Evolutionary conservation across 305 asterid genomes (phyloP).

Genomic region (Striga hermonthica): DNA sequence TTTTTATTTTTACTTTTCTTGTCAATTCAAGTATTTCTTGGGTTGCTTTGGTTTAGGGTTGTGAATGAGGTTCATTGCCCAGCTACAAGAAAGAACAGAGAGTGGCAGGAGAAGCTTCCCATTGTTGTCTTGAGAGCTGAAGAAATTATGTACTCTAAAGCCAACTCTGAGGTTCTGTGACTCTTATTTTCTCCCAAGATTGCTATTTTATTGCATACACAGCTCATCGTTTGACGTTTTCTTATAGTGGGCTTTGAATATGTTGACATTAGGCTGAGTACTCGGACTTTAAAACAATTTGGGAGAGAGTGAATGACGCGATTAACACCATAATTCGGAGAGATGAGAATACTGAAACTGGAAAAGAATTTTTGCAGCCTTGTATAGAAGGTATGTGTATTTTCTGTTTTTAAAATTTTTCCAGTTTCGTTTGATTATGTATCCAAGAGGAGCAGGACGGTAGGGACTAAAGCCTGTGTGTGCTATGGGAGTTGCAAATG

Average conservation of each 20-base stretch:
- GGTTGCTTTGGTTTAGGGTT: conserved; percentile 50
- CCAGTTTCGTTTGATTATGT: no score
- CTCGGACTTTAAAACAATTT: conserved; percentile 65
- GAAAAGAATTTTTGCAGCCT: conserved; percentile 62
- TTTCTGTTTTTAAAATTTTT: no score
- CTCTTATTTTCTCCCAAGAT: conserved; percentile 8
- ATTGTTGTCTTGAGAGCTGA: conserved; percentile 86
- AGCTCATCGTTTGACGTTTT: neutral
- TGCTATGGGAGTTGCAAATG: no score
- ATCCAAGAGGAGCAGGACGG: no score
- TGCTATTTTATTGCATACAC: no score
- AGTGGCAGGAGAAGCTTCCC: conserved; percentile 93
- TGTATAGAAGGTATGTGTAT: conserved; percentile 79
- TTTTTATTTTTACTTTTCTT: neutral
- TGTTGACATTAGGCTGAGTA: conserved; percentile 66
- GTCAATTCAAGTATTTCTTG: neutral
- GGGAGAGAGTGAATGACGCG: conserved; percentile 83
- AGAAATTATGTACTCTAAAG: conserved; percentile 88
- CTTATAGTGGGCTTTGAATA: conserved; percentile 19
- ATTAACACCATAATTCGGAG: conserved; percentile 73
- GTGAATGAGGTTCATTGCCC: conserved; percentile 69
- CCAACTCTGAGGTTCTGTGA: conserved; percentile 69
- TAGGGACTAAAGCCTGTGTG: no score
- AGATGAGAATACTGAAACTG: conserved; percentile 65
- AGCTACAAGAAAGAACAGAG: conserved; percentile 71